Evolutionary conservation across 768 basidiomycete genomes (phyloP), one percentile per base, ranked within the genome.

Genomic region (Termitomyces titanicus): DNA sequence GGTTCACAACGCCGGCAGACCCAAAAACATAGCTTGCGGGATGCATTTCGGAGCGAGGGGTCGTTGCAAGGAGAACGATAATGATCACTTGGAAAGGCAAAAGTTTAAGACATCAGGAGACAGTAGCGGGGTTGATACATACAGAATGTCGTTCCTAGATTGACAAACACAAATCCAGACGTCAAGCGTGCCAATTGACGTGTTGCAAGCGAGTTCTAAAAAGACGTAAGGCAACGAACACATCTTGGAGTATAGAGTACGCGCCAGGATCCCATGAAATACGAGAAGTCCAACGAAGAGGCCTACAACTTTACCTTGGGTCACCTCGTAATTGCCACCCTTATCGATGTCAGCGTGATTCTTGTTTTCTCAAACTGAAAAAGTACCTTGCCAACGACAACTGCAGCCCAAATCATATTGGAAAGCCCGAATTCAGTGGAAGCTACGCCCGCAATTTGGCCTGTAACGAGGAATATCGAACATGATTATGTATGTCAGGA

Each of bases 351-450:
- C 15, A 15, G 10, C 11, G 15, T 22, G 11, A n/a, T 29, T 9
- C 22, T 13, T 42, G 1, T 34, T 38, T 17, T 22, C n/a, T 15
- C 6, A 9, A 9, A 37, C n/a, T 38, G 18, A 29, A 29, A 29
- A 56, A 54, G 20, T 52, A 74, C 83, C 64, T 75, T 82, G 52
- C 79, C 83, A 45, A 89, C 68, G 18, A 77, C 79, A 33, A 86
- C 86, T 3, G 90, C 90, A n/a, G 84, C 84, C 75, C 86, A 80
- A 38, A 90, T 88, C 89, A 89, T 91, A 65, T 78, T 81, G 20
- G 86, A 77, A 20, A 90, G 76, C 25, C 90, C 91, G 64, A 91
- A 93, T 68, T 93, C 90, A 0, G 90, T 93, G 2, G 89, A 92
- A 7, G 92, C 88, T 47, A 93, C 76, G 27, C 92, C 92, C 12